Percentiles rank a stretch among this genome's conserved stretches.
Evolutionary conservation across 192 early-diverging fungal genomes (phyloP).

Genomic region (Coemansia sp.): DNA sequence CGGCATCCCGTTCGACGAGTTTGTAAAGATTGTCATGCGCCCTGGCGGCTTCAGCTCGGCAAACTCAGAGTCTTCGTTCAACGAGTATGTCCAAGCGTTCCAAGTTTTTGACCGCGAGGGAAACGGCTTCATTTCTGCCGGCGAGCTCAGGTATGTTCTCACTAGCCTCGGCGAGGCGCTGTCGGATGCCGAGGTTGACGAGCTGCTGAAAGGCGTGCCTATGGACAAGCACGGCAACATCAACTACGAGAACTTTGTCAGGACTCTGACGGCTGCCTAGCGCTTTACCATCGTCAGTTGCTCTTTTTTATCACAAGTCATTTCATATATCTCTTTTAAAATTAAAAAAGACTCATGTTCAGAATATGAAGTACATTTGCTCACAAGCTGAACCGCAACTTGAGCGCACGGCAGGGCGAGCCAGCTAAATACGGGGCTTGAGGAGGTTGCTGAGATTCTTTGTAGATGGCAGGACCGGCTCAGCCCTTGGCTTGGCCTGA

Average conservation of each 20-base stretch:
- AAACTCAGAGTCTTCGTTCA: conserved; percentile 59
- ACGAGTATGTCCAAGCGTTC: conserved; percentile 82
- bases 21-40: conserved; percentile 66
- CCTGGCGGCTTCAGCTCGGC: conserved; percentile 64
- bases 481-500: conserved; percentile 8
- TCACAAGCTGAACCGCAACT: no score
- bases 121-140: conserved; percentile 68
- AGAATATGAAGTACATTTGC: no score
- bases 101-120: conserved; percentile 84
- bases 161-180: conserved; percentile 81
- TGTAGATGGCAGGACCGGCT: conserved; percentile 28
- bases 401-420: no score
- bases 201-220: conserved; percentile 70
- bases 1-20: conserved; percentile 64
- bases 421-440: conserved; percentile 40
- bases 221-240: conserved; percentile 76
- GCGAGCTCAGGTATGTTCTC: conserved; percentile 77
- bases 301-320: background rate
- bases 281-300: background rate
- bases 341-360: no score
- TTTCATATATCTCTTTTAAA: background rate
- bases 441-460: conserved; percentile 46
- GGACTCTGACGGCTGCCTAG: conserved; percentile 24
- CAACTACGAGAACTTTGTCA: conserved; percentile 68
- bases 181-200: conserved; percentile 71